Conservation (phyloP, 1,284 basidiomycete species). For the Gymnopus androsaceus region DNA sequence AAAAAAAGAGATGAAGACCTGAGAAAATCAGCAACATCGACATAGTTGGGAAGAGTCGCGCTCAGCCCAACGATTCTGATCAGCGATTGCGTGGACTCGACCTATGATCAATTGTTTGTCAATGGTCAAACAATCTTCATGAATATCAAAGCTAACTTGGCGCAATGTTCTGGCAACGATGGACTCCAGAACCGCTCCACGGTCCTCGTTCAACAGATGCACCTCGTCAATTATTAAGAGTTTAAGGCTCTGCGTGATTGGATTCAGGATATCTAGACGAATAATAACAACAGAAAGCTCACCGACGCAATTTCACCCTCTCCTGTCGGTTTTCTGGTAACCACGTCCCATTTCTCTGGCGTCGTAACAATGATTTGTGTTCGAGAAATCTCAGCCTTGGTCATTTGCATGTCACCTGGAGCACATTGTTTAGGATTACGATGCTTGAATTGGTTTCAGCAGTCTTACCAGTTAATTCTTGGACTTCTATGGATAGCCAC, state of each 20-base stretch:
- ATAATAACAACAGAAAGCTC: conserved; percentile 26
- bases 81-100: conserved; percentile 94
- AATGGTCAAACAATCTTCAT: not conserved
- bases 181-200: conserved; percentile 97
- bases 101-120: conserved; percentile 45
- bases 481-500: conserved; percentile 87
- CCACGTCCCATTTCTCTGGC: conserved; percentile 99
- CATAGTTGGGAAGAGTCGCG: conserved; percentile 96
- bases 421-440: conserved; percentile 3
- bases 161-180: conserved; percentile 96
- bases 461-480: conserved; percentile 82
- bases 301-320: conserved; percentile 95
- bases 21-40: conserved; percentile 96
- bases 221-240: conserved; percentile 98
- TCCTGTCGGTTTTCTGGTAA: conserved; percentile 95
- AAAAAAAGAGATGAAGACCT: conserved; percentile 47
- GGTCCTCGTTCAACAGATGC: conserved; percentile 95
- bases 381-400: conserved; percentile 89
- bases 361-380: conserved; percentile 99
- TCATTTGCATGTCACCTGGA: conserved; percentile 96
- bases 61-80: conserved; percentile 99
- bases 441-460: not conserved
- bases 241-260: conserved; percentile 73
- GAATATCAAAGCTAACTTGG: conserved; percentile 53
- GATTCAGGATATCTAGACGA: conserved; percentile 10